phyloP scores from a whole-genome alignment of 208 protist genomes.

The Leishmania aethiopica region DNA sequence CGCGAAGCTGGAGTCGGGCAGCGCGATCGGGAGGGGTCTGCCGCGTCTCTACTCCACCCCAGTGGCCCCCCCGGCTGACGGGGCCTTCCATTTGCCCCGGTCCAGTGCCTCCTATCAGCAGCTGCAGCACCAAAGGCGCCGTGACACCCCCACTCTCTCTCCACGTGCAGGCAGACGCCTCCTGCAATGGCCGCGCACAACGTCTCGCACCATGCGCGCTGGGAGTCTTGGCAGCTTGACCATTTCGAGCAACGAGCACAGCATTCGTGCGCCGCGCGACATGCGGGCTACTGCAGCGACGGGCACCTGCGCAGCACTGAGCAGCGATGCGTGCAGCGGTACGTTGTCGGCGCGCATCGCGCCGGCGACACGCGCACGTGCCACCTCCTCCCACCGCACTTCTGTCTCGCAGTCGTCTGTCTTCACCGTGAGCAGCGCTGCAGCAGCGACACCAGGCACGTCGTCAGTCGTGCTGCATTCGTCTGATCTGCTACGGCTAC shows the following conservation, averaged over 20 bases:
- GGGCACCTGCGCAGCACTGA: conserved; percentile 4
- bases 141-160: background rate
- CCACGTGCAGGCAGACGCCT: conserved; percentile 11
- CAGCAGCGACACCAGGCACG: background rate
- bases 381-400: background rate
- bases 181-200: conserved; percentile 29
- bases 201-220: conserved; percentile 15
- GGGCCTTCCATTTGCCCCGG: background rate
- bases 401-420: background rate
- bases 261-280: conserved; percentile 1
- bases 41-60: background rate
- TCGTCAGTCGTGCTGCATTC: conserved; percentile 8
- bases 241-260: background rate
- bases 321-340: background rate
- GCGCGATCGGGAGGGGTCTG: background rate
- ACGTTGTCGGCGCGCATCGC: background rate
- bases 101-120: conserved; percentile 3
- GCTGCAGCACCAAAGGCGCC: background rate
- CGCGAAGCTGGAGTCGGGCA: background rate
- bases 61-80: background rate
- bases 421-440: background rate
- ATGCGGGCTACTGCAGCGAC: background rate
- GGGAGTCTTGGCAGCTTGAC: conserved; percentile 4
- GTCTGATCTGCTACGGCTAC: background rate
- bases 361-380: background rate